phyloP scores from a whole-genome alignment of 495 filamentous ascomycete species.

The Patellaria atrata region DNA sequence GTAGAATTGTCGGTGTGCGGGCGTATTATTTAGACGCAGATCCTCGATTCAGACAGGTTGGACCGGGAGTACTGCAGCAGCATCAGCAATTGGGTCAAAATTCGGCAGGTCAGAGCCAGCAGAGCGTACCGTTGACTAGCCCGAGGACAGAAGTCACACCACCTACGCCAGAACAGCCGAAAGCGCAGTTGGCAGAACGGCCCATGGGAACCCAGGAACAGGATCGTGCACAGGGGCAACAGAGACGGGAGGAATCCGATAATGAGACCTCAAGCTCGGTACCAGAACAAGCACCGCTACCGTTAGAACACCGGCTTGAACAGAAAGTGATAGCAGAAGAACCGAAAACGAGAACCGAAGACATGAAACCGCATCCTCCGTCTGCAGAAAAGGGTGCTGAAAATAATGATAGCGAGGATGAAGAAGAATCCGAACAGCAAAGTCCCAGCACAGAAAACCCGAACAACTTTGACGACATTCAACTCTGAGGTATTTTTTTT shows the following conservation, averaged over 20 bases:
- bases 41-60: constrained; percentile 46
- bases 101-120: constrained; percentile 6
- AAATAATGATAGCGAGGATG: too few relatives aligned
- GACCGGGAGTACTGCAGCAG: constrained; percentile 27
- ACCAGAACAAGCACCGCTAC: constrained; percentile 9
- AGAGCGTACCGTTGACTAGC: constrained; percentile 13
- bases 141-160: constrained; percentile 32
- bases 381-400: too few relatives aligned
- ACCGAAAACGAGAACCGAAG: constrained; percentile 41
- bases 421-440: too few relatives aligned
- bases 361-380: constrained; percentile 39
- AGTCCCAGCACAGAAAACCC: too few relatives aligned
- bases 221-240: neutral
- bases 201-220: neutral
- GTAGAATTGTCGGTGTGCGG: constrained; percentile 83
- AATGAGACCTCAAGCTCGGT: constrained; percentile 10
- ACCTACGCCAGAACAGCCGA: constrained; percentile 26
- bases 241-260: too few relatives aligned
- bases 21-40: constrained; percentile 92
- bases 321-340: constrained; percentile 32
- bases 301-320: constrained; percentile 10
- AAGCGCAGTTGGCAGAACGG: neutral
- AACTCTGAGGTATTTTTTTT: too few relatives aligned
- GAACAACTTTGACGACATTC: too few relatives aligned
- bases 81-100: constrained; percentile 9